Conservation (phyloP, 2,329 filamentous ascomycete species). For the Dactylellina sp. region DNA sequence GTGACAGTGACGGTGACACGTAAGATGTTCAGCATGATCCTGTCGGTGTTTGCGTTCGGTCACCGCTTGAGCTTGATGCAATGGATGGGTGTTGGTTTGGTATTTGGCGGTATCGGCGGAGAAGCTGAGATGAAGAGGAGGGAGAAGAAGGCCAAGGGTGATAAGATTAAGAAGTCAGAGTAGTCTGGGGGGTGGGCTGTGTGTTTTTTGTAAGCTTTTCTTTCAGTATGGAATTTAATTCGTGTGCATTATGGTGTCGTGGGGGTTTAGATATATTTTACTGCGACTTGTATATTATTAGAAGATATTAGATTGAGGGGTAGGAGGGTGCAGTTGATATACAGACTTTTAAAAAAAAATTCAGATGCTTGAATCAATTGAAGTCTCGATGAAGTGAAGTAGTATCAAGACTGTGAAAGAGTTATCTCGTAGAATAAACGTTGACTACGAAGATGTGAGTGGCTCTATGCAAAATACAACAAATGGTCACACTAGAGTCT, state of each 20-base stretch:
- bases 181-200: not conserved
- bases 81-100: constrained; percentile 89
- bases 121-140: constrained; percentile 83
- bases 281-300: no score
- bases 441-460: no score
- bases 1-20: constrained; percentile 97
- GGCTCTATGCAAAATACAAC: no score
- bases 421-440: no score
- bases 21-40: constrained; percentile 99
- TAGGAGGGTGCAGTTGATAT: no score
- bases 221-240: not conserved
- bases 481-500: no score
- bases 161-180: constrained; percentile 67
- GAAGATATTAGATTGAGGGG: no score
- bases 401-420: no score
- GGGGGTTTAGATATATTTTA: not conserved
- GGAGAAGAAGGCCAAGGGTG: constrained; percentile 85
- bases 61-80: constrained; percentile 88
- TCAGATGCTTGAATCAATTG: no score
- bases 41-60: constrained; percentile 94
- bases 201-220: not conserved
- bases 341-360: no score
- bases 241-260: not conserved
- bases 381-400: no score
- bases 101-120: constrained; percentile 94